Percentiles rank a stretch among this genome's conserved stretches.
These are phyloP conservation scores for Salvia rosmarinus DNA, from an alignment of 257 asterid species.

Conservation along the genomic window DNA sequence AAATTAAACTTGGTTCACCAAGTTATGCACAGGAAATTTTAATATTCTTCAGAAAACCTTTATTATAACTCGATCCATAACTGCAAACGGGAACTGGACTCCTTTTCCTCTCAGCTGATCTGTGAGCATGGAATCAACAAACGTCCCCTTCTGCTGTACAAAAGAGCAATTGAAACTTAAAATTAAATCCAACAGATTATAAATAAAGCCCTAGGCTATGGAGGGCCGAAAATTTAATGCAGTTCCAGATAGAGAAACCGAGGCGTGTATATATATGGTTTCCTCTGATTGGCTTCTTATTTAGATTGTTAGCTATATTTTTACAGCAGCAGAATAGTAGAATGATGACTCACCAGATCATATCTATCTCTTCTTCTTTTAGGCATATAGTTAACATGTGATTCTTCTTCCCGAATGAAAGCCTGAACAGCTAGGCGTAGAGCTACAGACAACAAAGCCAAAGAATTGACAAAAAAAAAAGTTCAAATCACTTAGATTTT, in stretches of 20 bases:
- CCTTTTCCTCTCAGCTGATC: constrained; percentile 77
- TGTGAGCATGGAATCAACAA: constrained; percentile 52
- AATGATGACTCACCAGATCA: constrained; percentile 60
- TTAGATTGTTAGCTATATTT: background rate
- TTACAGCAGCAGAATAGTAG: constrained; percentile 9
- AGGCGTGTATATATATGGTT: background rate
- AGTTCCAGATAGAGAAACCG: constrained; percentile 2
- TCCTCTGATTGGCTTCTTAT: constrained; percentile 1
- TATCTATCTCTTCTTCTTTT: constrained; percentile 77
- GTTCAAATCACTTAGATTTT: background rate
- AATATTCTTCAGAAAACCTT: constrained; percentile 55
- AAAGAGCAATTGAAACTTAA: constrained; percentile 14
- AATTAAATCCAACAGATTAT: background rate
- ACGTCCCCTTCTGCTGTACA: constrained; percentile 65
- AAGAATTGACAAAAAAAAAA: constrained; percentile 15
- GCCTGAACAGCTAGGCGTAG: constrained; percentile 88
- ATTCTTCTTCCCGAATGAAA: constrained; percentile 80
- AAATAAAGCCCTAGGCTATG: constrained; percentile 13
- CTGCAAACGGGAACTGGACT: constrained; percentile 85
- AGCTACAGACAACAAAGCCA: constrained; percentile 54
- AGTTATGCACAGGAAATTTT: constrained; percentile 29
- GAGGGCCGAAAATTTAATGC: constrained; percentile 5
- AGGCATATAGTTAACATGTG: constrained; percentile 52
- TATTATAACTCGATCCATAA: constrained; percentile 82
- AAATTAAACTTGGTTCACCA: constrained; percentile 30